phyloP scores from a whole-genome alignment of 2,329 filamentous ascomycete genomes.

The Parastagonospora avenae region DNA sequence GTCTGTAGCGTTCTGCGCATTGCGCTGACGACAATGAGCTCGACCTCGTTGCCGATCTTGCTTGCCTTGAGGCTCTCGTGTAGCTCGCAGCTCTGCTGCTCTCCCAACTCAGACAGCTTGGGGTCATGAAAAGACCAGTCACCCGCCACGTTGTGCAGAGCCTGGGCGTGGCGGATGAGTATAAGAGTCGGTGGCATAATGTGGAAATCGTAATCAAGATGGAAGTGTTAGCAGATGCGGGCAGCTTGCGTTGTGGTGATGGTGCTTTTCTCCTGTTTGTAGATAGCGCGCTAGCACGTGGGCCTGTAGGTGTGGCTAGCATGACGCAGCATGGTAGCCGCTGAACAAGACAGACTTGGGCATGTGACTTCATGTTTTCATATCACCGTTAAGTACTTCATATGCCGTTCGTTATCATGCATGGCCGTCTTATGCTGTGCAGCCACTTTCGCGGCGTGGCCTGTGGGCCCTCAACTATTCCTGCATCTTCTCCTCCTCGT shows the following conservation, averaged over 20 bases:
- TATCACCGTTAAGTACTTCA: slow-evolving; percentile 5
- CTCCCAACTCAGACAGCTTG: slow-evolving; percentile 48
- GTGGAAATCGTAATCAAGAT: neutral
- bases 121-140: slow-evolving; percentile 52
- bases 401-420: slow-evolving; percentile 32
- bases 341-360: too few relatives aligned
- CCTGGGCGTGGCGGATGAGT: slow-evolving; percentile 53
- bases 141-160: slow-evolving; percentile 50
- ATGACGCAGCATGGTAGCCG: slow-evolving; percentile 11
- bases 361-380: too few relatives aligned
- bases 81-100: slow-evolving; percentile 49
- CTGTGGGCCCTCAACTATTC: slow-evolving; percentile 61
- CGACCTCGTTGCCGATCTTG: slow-evolving; percentile 52
- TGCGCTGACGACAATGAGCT: slow-evolving; percentile 66
- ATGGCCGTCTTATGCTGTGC: slow-evolving; percentile 22
- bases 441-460: too few relatives aligned
- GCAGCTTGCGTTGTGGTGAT: too few relatives aligned
- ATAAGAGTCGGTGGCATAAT: slow-evolving; percentile 53
- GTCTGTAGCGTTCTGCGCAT: slow-evolving; percentile 71
- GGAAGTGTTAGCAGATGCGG: neutral
- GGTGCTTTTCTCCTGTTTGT: slow-evolving; percentile 7
- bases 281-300: slow-evolving; percentile 16
- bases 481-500: slow-evolving; percentile 91
- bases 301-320: slow-evolving; percentile 21
- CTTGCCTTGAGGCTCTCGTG: slow-evolving; percentile 44